These are phyloP conservation scores for Amaranthus hypochondriacus DNA, from an alignment of 148 eudicot genomes.

Conservation along the genomic window DNA sequence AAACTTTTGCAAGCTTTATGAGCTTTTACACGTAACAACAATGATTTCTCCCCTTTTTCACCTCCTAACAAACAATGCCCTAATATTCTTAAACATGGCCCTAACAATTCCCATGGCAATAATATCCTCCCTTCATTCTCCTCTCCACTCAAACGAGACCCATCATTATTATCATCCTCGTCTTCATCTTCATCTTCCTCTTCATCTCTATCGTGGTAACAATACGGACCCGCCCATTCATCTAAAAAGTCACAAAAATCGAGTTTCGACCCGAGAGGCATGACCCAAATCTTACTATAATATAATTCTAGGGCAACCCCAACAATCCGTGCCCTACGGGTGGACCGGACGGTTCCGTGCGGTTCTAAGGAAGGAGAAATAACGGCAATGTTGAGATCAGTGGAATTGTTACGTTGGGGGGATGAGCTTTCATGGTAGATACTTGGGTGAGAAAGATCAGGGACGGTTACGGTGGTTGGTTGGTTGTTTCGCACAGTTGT, in stretches of 20 bases:
- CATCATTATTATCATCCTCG: background rate
- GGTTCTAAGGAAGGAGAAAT: conserved; percentile 70
- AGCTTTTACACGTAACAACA: conserved; percentile 50
- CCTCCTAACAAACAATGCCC: conserved; percentile 76
- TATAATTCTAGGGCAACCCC: conserved; percentile 83
- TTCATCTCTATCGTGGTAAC: background rate
- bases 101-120: conserved; percentile 81
- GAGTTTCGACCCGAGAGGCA: conserved; percentile 59
- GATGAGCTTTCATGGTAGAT: conserved; percentile 63
- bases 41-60: conserved; percentile 5
- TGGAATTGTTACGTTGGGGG: conserved; percentile 25
- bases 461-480: conserved; percentile 49
- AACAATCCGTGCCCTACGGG: conserved; percentile 64
- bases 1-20: conserved; percentile 54
- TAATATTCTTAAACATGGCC: conserved; percentile 62
- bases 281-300: conserved; percentile 45
- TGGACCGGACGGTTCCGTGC: conserved; percentile 70
- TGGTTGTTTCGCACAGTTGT: conserved; percentile 54
- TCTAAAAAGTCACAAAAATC: conserved; percentile 63
- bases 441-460: conserved; percentile 71
- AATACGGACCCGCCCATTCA: conserved; percentile 44
- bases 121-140: conserved; percentile 43
- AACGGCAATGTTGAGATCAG: conserved; percentile 60
- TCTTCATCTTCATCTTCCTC: background rate
- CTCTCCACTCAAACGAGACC: too few species aligned